A percentile compares a stretch with the other conserved stretches of the same genome.
phyloP scores from a whole-genome alignment of 441 rosid genomes.

The Pelargonium citronellum region DNA sequence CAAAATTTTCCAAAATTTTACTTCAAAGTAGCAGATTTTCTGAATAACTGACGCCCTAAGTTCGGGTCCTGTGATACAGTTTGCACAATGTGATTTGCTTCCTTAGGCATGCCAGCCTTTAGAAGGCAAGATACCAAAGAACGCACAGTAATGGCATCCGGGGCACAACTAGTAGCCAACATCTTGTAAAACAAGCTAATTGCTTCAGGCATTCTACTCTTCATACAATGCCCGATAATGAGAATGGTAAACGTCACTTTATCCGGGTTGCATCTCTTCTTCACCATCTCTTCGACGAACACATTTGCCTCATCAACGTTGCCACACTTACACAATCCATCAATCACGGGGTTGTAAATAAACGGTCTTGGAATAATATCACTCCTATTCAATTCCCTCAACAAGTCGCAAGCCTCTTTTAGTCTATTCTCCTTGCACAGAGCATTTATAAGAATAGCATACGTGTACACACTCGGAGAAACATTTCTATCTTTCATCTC shows the following conservation, averaged over 20 bases:
- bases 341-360: conserved; percentile 81
- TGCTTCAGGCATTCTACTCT: conserved; percentile 80
- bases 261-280: conserved; percentile 68
- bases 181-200: conserved; percentile 60
- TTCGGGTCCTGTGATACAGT: conserved; percentile 32
- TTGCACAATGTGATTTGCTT: conserved; percentile 47
- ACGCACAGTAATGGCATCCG: conserved; percentile 51
- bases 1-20: too few species aligned
- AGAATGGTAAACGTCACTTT: conserved; percentile 82
- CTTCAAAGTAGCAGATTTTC: conserved; percentile 14
- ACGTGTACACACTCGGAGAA: conserved; percentile 62
- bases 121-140: conserved; percentile 69
- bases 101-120: conserved; percentile 82
- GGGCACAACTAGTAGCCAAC: conserved; percentile 63
- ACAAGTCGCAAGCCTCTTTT: conserved; percentile 61
- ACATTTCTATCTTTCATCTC: conserved; percentile 49
- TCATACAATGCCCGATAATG: conserved; percentile 85
- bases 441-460: conserved; percentile 52
- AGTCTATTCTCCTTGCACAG: conserved; percentile 68
- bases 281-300: conserved; percentile 60
- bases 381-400: conserved; percentile 45
- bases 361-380: conserved; percentile 52
- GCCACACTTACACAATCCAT: conserved; percentile 84
- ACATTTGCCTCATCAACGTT: conserved; percentile 71
- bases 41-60: conserved; percentile 27